Conservation (phyloP, 352 stramenopile species). For the Pythium aristosporum region DNA sequence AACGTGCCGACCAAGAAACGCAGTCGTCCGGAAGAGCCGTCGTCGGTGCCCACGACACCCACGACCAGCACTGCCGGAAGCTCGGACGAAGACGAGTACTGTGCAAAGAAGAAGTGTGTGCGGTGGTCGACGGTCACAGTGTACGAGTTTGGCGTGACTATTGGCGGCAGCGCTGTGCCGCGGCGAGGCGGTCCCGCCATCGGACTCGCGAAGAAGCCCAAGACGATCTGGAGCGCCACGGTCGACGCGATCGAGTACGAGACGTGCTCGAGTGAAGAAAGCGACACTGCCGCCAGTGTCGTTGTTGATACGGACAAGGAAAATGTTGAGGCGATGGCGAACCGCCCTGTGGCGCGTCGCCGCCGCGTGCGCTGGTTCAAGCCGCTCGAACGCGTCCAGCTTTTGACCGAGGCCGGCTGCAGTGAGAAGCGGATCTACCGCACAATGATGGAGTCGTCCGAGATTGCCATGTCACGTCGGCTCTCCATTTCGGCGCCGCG, state of each 20-base stretch:
- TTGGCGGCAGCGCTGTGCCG: constrained; percentile 40
- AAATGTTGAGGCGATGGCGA: neutral
- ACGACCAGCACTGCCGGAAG: neutral
- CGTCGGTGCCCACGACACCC: neutral
- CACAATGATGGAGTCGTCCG: constrained; percentile 31
- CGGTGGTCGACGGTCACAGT: constrained; percentile 46
- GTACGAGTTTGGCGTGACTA: constrained; percentile 44
- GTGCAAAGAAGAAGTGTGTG: constrained; percentile 26
- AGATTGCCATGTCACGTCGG: constrained; percentile 27
- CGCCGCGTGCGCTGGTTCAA: constrained; percentile 30
- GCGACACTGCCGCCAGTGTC: neutral
- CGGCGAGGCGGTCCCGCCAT: constrained; percentile 40
- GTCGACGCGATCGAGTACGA: constrained; percentile 38
- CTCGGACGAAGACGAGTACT: constrained; percentile 7
- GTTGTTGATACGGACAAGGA: constrained; percentile 5
- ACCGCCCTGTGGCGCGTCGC: neutral
- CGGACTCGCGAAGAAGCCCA: constrained; percentile 35
- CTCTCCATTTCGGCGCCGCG: constrained; percentile 13
- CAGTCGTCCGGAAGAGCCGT: constrained; percentile 5
- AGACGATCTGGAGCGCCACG: constrained; percentile 49
- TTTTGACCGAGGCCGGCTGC: constrained; percentile 28
- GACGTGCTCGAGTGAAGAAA: neutral
- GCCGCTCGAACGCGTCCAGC: constrained; percentile 26
- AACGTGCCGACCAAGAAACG: constrained; percentile 14
- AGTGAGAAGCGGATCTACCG: constrained; percentile 35